Evolutionary conservation across 2,329 filamentous ascomycete genomes (phyloP).

Genomic region (Mariannaea elegans): DNA sequence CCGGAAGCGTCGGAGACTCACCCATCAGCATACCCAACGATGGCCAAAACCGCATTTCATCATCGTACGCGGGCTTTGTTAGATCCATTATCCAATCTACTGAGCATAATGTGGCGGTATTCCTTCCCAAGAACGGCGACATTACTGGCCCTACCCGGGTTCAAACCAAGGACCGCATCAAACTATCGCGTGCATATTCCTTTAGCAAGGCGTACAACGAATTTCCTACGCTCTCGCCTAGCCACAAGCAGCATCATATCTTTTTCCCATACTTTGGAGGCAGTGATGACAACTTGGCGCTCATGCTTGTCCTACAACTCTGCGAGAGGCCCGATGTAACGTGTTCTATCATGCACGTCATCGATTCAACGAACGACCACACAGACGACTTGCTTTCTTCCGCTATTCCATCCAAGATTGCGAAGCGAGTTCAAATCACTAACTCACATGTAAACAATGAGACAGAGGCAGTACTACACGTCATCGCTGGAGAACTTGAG

Average conservation of each 20-base stretch:
- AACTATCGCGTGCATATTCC: slow-evolving; percentile 12
- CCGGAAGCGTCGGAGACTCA: not conserved
- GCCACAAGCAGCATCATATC: slow-evolving; percentile 11
- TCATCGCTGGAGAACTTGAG: not conserved
- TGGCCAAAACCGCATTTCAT: slow-evolving; percentile 2
- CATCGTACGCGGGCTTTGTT: slow-evolving; percentile 8
- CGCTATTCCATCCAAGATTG: not conserved
- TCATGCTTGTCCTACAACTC: slow-evolving; percentile 1
- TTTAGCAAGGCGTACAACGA: slow-evolving; percentile 11
- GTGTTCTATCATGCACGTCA: not conserved
- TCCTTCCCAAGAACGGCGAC: slow-evolving; percentile 11
- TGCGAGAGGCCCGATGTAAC: slow-evolving; percentile 10
- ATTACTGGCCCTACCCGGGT: not conserved
- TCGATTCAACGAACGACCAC: not conserved
- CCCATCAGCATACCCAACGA: not conserved
- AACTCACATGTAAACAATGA: not conserved
- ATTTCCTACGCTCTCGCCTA: not conserved
- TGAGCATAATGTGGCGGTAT: slow-evolving; percentile 11
- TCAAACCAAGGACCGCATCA: slow-evolving; percentile 1
- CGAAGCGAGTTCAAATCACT: not conserved
- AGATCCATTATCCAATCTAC: slow-evolving; percentile 1
- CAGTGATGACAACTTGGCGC: slow-evolving; percentile 4
- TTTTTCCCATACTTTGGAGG: slow-evolving; percentile 12
- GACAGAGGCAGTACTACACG: not conserved
- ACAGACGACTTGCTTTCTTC: not conserved